Evolutionary conservation across 805 yeast species (phyloP), one percentile per base, ranked within the genome.

Genomic region (Wickerhamomyces kurtzmanii): DNA sequence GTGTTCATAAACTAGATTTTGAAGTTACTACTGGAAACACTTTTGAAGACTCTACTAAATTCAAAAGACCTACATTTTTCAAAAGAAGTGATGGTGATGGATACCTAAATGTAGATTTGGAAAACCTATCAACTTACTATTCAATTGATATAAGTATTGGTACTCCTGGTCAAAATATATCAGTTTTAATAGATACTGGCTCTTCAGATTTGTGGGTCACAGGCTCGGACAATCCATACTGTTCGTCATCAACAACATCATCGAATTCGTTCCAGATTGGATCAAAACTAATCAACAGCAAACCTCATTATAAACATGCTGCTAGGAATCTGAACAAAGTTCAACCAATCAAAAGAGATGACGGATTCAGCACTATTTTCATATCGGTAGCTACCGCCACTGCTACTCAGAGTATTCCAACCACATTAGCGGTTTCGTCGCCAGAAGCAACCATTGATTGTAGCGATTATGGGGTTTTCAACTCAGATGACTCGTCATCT

Each of bases 181-280:
- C 57, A 8, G 71, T 78, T 8, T 47, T 75, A 21, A 46, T 80
- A n/a, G 91, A 80, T 43, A 80, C 87, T 1, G 91, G 89, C 3
- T 77, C 86, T 0, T 66, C 82, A 0, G 89, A 80, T 47, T 52
- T 81, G 14, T 78, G 84, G 83, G 70, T 78, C 14, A 59, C 68
- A 33, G 57, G 62, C 16, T 46, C 65, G 2, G 41, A 53, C 23
- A 73, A 71, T 40, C 65, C 76, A 3, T 65, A 58, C 31, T 68
- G 75, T 41, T 24, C 42, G 4, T 33, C 47, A 4, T 33, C 32
- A 6, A 31, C 34, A 11, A 27, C 33, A 8, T 17, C 25, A 5
- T 25, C 32, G 10, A 23, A 16, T 13, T n/a, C n/a, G n/a, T n/a
- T n/a, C n/a, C n/a, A n/a, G n/a, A n/a, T n/a, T n/a, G n/a, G n/a